A percentile compares a stretch with the other conserved stretches of the same genome.
phyloP scores from a whole-genome alignment of 345 rosid genomes.

The Brassica cretica region DNA sequence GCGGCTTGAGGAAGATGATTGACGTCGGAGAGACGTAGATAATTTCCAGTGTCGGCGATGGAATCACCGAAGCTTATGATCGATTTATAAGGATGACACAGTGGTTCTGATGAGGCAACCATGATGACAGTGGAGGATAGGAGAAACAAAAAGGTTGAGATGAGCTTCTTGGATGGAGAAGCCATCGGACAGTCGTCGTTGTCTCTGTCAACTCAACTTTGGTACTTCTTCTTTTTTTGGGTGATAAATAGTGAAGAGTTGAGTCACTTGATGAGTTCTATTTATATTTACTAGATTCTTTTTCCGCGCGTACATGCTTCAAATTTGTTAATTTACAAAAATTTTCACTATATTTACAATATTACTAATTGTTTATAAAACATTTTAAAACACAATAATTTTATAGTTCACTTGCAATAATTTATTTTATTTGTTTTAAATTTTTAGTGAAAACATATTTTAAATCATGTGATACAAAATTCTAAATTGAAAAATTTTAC shows the following conservation, averaged over 20 bases:
- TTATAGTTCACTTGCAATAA: too few species aligned
- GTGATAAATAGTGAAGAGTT: not conserved
- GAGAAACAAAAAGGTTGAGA: constrained; percentile 14
- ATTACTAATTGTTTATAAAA: too few species aligned
- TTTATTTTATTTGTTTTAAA: too few species aligned
- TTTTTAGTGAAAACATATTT: too few species aligned
- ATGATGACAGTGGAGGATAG: not conserved
- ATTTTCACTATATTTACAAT: too few species aligned
- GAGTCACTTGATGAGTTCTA: not conserved
- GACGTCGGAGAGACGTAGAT: constrained; percentile 11
- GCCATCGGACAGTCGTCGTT: constrained; percentile 21
- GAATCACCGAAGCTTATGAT: constrained; percentile 69
- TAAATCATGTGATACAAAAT: too few species aligned
- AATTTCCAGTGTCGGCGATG: constrained; percentile 53
- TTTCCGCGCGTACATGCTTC: too few species aligned
- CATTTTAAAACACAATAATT: too few species aligned
- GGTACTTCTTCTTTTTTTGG: not conserved
- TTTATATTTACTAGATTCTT: not conserved
- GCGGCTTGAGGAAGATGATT: constrained; percentile 28
- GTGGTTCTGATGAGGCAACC: constrained; percentile 13
- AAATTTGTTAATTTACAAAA: too few species aligned
- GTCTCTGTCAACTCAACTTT: constrained; percentile 4
- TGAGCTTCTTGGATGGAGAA: constrained; percentile 14
- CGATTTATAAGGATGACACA: constrained; percentile 20
- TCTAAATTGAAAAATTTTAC: too few species aligned